These are phyloP conservation scores for Salix purpurea DNA, from an alignment of 345 rosid species.

Conservation along the genomic window DNA sequence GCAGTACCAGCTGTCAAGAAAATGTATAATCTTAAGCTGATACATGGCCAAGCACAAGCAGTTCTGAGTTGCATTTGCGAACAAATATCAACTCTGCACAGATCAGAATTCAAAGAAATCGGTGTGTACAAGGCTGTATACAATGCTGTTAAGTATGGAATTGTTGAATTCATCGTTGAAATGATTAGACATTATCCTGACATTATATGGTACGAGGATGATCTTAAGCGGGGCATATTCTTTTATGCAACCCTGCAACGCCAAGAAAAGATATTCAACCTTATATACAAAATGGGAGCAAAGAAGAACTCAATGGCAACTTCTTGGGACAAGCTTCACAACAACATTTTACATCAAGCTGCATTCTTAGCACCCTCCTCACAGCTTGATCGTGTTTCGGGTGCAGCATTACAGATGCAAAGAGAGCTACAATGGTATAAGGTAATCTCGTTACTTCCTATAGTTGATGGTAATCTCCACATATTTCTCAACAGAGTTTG, in stretches of 20 bases:
- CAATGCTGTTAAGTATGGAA: slow-evolving; percentile 55
- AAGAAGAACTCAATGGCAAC: slow-evolving; percentile 43
- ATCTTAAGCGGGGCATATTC: slow-evolving; percentile 40
- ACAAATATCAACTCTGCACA: slow-evolving; percentile 39
- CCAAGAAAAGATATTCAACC: slow-evolving; percentile 70
- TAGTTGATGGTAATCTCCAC: neutral
- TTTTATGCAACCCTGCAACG: slow-evolving; percentile 52
- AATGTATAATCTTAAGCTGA: slow-evolving; percentile 48
- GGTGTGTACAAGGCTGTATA: slow-evolving; percentile 44
- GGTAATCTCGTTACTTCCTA: slow-evolving; percentile 26
- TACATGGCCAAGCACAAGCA: slow-evolving; percentile 46
- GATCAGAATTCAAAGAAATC: slow-evolving; percentile 23
- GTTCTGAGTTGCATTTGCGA: slow-evolving; percentile 44
- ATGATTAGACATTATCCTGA: slow-evolving; percentile 50
- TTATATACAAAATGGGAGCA: slow-evolving; percentile 58
- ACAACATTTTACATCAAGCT: slow-evolving; percentile 75
- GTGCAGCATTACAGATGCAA: slow-evolving; percentile 83
- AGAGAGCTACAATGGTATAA: slow-evolving; percentile 77
- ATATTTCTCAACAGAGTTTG: neutral
- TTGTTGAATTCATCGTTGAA: slow-evolving; percentile 55
- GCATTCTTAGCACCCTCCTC: slow-evolving; percentile 52
- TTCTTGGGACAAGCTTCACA: slow-evolving; percentile 22
- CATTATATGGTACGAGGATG: slow-evolving; percentile 50
- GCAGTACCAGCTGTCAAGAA: slow-evolving; percentile 45
- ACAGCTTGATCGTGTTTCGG: slow-evolving; percentile 53